Percentiles rank a stretch among this genome's conserved stretches.
Evolutionary conservation across 257 asterid species (phyloP).

Genomic region (Solanum medicagineum): DNA sequence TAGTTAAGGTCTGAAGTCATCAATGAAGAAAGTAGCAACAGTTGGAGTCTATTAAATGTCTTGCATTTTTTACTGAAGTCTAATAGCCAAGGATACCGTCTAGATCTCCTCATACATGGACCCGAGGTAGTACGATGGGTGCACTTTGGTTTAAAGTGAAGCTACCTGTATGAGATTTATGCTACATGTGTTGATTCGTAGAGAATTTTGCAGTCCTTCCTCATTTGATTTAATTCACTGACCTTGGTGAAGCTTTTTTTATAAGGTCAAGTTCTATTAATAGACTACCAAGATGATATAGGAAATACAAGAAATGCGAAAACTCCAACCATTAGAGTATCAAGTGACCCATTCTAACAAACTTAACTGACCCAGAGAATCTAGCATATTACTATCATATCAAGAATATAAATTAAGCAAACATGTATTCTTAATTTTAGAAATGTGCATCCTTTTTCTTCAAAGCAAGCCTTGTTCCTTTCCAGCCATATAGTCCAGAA

Average conservation of each 20-base stretch:
- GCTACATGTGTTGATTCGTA: neutral
- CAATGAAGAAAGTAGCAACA: neutral
- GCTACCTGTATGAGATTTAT: neutral
- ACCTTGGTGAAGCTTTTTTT: neutral
- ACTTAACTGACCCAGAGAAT: neutral
- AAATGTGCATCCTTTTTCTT: neutral
- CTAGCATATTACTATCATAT: neutral
- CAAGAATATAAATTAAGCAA: neutral
- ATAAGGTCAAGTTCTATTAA: neutral
- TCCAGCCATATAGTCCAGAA: neutral
- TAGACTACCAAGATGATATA: neutral
- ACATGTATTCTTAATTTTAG: neutral
- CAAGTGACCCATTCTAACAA: neutral
- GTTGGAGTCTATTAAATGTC: neutral
- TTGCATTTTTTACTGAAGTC: neutral
- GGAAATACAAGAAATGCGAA: neutral
- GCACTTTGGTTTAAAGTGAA: neutral
- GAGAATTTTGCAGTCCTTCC: neutral
- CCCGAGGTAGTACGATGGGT: neutral
- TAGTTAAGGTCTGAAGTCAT: neutral
- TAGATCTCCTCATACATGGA: neutral
- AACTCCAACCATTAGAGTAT: neutral
- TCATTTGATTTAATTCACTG: neutral
- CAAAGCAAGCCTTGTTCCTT: neutral
- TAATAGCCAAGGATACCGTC: neutral